Conservation (phyloP, 495 filamentous ascomycete species). For the Viridothelium virens region DNA sequence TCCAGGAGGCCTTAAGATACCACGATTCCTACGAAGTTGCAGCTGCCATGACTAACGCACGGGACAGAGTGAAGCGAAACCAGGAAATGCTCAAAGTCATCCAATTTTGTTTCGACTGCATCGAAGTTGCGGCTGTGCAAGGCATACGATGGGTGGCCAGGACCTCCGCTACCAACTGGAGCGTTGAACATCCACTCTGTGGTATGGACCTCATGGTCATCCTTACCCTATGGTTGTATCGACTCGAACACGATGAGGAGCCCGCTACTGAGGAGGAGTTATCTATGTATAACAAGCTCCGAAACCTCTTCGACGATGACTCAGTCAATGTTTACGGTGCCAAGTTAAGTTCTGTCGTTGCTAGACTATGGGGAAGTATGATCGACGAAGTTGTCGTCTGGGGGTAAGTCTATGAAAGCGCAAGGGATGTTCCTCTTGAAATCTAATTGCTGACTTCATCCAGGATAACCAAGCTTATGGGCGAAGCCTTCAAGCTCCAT, state of each 20-base stretch:
- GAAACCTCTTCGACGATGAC: conserved; percentile 83
- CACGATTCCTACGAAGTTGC: conserved; percentile 96
- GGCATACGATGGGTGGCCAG: conserved; percentile 97
- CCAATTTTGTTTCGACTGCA: conserved; percentile 94
- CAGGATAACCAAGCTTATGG: conserved; percentile 96
- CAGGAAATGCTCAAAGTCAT: conserved; percentile 98
- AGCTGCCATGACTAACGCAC: conserved; percentile 87
- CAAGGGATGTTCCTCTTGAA: conserved; percentile 23
- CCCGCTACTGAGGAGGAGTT: conserved; percentile 83
- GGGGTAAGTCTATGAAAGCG: conserved; percentile 56
- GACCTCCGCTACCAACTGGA: conserved; percentile 97
- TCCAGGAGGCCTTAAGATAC: conserved; percentile 94
- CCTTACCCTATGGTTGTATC: conserved; percentile 95
- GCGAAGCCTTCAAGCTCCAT: conserved; percentile 95
- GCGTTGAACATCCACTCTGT: conserved; percentile 93
- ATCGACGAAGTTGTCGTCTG: conserved; percentile 97
- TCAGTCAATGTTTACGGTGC: conserved; percentile 68
- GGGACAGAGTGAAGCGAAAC: conserved; percentile 87
- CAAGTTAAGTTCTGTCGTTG: conserved; percentile 86
- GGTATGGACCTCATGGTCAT: conserved; percentile 98
- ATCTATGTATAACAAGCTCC: conserved; percentile 91
- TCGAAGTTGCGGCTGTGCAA: conserved; percentile 88
- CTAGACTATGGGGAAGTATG: conserved; percentile 94
- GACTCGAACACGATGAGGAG: conserved; percentile 98
- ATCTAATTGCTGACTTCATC: conserved; percentile 42